Conservation (phyloP, 805 yeast genomes). For the Jamesozyma hellenica region DNA sequence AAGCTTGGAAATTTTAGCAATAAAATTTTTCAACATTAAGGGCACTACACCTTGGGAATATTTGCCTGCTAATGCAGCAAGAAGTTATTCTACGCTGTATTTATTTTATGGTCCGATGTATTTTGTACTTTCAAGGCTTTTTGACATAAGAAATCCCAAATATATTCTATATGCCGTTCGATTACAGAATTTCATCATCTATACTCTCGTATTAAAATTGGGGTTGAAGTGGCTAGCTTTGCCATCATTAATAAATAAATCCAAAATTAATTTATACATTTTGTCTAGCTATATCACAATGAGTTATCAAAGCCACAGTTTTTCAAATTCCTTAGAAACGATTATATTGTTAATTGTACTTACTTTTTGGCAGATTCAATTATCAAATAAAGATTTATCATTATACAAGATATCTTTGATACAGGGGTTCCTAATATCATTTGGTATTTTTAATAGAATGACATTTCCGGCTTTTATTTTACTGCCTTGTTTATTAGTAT, state of each 20-base stretch:
- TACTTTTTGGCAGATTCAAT: slow-evolving; percentile 29
- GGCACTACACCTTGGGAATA: slow-evolving; percentile 78
- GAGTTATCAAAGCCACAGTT: slow-evolving; percentile 75
- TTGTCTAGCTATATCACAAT: slow-evolving; percentile 59
- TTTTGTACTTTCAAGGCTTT: slow-evolving; percentile 14
- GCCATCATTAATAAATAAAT: background rate
- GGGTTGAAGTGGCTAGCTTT: background rate
- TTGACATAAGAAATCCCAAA: slow-evolving; percentile 31
- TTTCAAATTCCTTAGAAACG: slow-evolving; percentile 82
- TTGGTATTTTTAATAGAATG: slow-evolving; percentile 78
- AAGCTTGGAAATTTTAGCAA: slow-evolving; percentile 57
- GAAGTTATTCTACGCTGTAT: slow-evolving; percentile 65
- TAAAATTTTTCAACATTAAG: slow-evolving; percentile 4
- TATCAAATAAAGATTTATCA: slow-evolving; percentile 2
- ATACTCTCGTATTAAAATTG: slow-evolving; percentile 5
- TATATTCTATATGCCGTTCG: slow-evolving; percentile 46
- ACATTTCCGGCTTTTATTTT: slow-evolving; percentile 71
- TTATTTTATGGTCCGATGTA: slow-evolving; percentile 60
- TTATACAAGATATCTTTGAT: slow-evolving; percentile 12
- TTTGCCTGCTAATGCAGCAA: slow-evolving; percentile 34
- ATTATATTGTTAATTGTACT: slow-evolving; percentile 33
- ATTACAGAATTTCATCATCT: slow-evolving; percentile 34
- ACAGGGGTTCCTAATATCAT: slow-evolving; percentile 41
- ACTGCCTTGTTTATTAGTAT: slow-evolving; percentile 45
- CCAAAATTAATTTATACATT: slow-evolving; percentile 22